These are phyloP conservation scores for Boletus rufocinnamomeus DNA, from an alignment of 768 basidiomycete genomes.

Conservation along the genomic window DNA sequence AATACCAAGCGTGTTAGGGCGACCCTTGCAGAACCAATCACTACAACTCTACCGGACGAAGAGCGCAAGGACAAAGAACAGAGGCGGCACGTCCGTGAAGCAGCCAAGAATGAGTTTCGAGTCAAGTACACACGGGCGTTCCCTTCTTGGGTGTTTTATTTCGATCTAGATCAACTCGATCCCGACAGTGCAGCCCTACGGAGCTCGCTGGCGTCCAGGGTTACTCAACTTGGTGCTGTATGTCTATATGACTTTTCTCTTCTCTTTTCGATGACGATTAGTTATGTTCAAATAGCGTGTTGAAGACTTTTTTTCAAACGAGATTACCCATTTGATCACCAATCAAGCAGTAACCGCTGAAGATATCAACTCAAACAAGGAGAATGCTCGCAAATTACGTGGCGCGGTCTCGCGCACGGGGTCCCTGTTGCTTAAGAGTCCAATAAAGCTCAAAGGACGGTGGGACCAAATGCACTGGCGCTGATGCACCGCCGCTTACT, in stretches of 20 bases:
- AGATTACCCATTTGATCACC: slow-evolving; percentile 87
- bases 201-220: slow-evolving; percentile 51
- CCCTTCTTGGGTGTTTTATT: slow-evolving; percentile 81
- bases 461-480: slow-evolving; percentile 33
- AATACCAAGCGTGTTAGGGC: slow-evolving; percentile 49
- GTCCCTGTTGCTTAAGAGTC: slow-evolving; percentile 54
- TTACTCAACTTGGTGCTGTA: slow-evolving; percentile 77
- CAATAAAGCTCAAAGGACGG: slow-evolving; percentile 62
- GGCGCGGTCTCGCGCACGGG: slow-evolving; percentile 23
- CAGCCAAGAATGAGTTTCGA: slow-evolving; percentile 69
- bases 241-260: slow-evolving; percentile 34
- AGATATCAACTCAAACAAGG: slow-evolving; percentile 54
- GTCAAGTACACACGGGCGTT: slow-evolving; percentile 85
- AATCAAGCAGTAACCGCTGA: slow-evolving; percentile 46
- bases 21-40: slow-evolving; percentile 23
- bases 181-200: slow-evolving; percentile 38
- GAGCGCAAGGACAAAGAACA: slow-evolving; percentile 49
- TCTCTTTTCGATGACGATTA: slow-evolving; percentile 4
- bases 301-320: slow-evolving; percentile 85
- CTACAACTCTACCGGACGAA: slow-evolving; percentile 34
- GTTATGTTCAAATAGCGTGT: slow-evolving; percentile 54
- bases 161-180: slow-evolving; percentile 62
- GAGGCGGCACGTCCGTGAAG: slow-evolving; percentile 52
- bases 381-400: slow-evolving; percentile 52
- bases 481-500: background rate